These are phyloP conservation scores for Conticribra weissflogii DNA, from an alignment of 108 stramenopile genomes.

Conservation along the genomic window DNA sequence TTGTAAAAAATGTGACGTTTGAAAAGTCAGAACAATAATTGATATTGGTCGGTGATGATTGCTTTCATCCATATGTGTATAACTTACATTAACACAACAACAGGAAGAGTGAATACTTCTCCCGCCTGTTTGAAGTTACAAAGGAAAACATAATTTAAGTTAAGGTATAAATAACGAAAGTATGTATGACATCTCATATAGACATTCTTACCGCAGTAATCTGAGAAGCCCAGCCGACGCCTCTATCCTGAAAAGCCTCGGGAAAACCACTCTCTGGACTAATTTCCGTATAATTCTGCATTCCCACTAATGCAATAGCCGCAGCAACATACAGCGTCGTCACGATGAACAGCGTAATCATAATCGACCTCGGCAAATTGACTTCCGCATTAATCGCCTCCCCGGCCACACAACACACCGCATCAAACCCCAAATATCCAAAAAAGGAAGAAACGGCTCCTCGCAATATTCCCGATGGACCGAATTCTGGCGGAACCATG, in stretches of 20 bases:
- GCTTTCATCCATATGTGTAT: not conserved
- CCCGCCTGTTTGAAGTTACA: constrained; percentile 46
- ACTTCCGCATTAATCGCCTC: constrained; percentile 84
- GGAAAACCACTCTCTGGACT: constrained; percentile 56
- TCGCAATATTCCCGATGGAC: constrained; percentile 63
- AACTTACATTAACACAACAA: constrained; percentile 84
- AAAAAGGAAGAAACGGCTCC: constrained; percentile 88
- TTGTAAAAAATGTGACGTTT: no score
- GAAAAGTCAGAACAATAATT: not conserved
- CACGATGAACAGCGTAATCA: constrained; percentile 75
- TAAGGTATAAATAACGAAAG: not conserved
- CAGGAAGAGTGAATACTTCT: constrained; percentile 87
- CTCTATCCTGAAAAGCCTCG: constrained; percentile 39
- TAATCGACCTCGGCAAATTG: constrained; percentile 80
- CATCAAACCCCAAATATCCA: constrained; percentile 94
- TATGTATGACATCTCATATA: not conserved
- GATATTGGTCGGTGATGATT: not conserved
- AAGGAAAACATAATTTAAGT: not conserved
- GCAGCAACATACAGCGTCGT: constrained; percentile 76
- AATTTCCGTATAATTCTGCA: constrained; percentile 66
- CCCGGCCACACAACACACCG: constrained; percentile 81
- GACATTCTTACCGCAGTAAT: constrained; percentile 31
- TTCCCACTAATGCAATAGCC: constrained; percentile 81
- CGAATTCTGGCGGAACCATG: constrained; percentile 62
- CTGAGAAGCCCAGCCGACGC: constrained; percentile 48